These are phyloP conservation scores for Scortechinia acanthostroma DNA, from an alignment of 2,329 filamentous ascomycete species.

Conservation along the genomic window DNA sequence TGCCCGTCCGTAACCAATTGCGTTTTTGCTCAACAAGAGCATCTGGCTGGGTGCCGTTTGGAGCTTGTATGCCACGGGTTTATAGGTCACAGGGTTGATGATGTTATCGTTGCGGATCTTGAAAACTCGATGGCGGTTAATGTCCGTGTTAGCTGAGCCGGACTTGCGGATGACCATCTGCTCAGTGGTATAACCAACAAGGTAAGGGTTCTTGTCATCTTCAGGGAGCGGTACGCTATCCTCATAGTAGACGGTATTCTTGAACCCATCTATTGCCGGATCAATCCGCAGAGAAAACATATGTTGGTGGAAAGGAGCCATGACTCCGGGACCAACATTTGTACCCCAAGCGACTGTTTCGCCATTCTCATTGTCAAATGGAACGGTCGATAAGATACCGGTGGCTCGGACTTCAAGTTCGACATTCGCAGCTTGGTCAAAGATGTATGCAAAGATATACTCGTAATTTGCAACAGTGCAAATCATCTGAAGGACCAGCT, in stretches of 20 bases:
- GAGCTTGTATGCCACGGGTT: conserved; percentile 21
- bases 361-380: neutral
- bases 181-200: neutral
- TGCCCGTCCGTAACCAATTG: conserved; percentile 10
- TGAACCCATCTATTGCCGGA: neutral
- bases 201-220: neutral
- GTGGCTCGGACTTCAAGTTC: conserved; percentile 1
- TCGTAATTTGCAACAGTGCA: conserved; percentile 1
- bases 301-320: conserved; percentile 2
- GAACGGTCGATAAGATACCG: neutral
- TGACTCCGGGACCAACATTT: conserved; percentile 1
- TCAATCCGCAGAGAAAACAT: neutral
- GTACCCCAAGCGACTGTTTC: conserved; percentile 1
- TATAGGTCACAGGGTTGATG: conserved; percentile 17
- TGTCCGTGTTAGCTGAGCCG: neutral
- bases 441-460: conserved; percentile 1
- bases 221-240: neutral
- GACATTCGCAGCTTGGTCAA: neutral
- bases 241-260: neutral
- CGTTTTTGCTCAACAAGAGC: conserved; percentile 10
- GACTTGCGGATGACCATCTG: neutral
- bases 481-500: neutral
- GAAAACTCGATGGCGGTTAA: conserved; percentile 12
- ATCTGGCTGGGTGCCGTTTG: conserved; percentile 13
- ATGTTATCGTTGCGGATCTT: conserved; percentile 20